Percentiles rank a stretch among this genome's conserved stretches.
Evolutionary conservation across 2,329 filamentous ascomycete genomes (phyloP).

Genomic region (Fusarium sp.): DNA sequence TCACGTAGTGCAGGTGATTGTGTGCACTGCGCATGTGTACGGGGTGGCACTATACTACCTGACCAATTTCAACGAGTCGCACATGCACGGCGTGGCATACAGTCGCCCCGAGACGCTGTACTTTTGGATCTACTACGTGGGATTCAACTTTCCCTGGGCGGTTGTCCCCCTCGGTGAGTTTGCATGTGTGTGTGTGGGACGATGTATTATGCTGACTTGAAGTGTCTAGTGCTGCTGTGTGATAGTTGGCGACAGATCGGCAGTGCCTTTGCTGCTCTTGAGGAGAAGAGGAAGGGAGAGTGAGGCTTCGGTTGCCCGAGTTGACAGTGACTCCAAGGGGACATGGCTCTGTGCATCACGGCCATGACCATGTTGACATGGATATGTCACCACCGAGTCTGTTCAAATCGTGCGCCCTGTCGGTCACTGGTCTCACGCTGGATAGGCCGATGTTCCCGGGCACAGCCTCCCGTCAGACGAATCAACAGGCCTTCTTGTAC

Average conservation of each 20-base stretch:
- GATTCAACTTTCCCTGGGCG: conserved; percentile 71
- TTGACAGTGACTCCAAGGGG: neutral
- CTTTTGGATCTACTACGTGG: conserved; percentile 73
- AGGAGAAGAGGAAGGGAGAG: conserved; percentile 36
- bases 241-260: conserved; percentile 47
- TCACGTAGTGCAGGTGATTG: conserved; percentile 63
- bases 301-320: conserved; percentile 18
- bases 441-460: neutral
- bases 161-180: conserved; percentile 66
- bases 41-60: conserved; percentile 72
- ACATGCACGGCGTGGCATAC: conserved; percentile 59
- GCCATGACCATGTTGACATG: neutral
- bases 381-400: neutral
- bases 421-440: neutral
- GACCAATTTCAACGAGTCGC: conserved; percentile 64
- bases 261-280: conserved; percentile 44
- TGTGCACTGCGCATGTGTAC: conserved; percentile 68
- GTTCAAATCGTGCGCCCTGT: neutral
- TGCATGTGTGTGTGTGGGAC: neutral
- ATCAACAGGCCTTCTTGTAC: neutral
- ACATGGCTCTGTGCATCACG: neutral
- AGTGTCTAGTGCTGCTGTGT: conserved; percentile 44
- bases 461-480: neutral
- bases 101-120: conserved; percentile 71
- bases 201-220: conserved; percentile 22